Evolutionary conservation across 768 basidiomycete genomes (phyloP).

Genomic region (Leccinum ochraceum): DNA sequence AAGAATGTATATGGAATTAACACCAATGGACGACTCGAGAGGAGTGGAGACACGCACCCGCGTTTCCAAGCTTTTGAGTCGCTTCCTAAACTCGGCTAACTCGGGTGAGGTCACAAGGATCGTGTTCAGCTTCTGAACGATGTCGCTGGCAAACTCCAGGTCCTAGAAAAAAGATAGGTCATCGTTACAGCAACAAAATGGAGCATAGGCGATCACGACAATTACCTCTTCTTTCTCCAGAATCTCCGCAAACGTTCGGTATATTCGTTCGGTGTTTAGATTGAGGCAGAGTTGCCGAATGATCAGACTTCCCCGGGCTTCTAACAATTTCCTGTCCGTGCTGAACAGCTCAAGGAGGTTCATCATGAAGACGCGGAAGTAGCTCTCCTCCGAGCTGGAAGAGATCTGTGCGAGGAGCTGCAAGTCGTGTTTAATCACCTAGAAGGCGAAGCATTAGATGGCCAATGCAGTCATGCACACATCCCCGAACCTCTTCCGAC

Average conservation of each 20-base stretch:
- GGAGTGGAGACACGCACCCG: conserved; percentile 53
- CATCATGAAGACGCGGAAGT: conserved; percentile 95
- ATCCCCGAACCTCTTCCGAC: conserved; percentile 77
- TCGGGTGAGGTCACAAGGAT: conserved; percentile 97
- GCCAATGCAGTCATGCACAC: background rate
- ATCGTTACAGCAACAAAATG: background rate
- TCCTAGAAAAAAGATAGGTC: conserved; percentile 53
- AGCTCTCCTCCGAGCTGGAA: conserved; percentile 90
- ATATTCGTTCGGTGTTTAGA: conserved; percentile 94
- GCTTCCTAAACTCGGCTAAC: conserved; percentile 89
- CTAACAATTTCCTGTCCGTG: conserved; percentile 87
- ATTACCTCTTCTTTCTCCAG: conserved; percentile 95
- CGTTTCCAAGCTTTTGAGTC: conserved; percentile 91
- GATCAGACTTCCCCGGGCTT: conserved; percentile 92
- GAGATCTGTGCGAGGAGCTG: conserved; percentile 97
- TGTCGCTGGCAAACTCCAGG: conserved; percentile 95
- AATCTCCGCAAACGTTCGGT: conserved; percentile 94
- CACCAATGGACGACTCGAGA: background rate
- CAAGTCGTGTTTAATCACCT: conserved; percentile 96
- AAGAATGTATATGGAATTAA: conserved; percentile 5
- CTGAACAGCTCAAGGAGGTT: conserved; percentile 94
- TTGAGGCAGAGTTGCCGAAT: conserved; percentile 93
- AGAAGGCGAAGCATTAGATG: conserved; percentile 7
- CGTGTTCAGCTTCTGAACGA: conserved; percentile 96
- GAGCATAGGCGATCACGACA: conserved; percentile 16